Evolutionary conservation across 257 asterid species (phyloP), one percentile per base, ranked within the genome.

Genomic region (Linderniella brevidens): DNA sequence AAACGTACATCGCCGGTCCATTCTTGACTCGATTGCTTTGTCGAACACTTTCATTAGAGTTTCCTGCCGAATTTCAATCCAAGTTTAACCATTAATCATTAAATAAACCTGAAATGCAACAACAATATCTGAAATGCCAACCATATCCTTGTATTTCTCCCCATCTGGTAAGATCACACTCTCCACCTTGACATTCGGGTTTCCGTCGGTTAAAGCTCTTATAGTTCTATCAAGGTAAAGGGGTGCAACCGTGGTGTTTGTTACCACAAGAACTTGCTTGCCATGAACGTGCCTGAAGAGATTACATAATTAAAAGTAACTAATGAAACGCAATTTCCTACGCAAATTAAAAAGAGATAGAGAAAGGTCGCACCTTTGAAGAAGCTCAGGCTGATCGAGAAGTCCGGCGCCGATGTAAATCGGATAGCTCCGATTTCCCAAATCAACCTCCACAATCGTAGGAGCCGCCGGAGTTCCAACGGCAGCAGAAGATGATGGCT

Each of bases 401-500:
- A 90, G 88, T n/a, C 94, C 92, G 36, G 98, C 55, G 12, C 96
- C 98, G 13, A 90, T 90, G 60, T 90, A 90, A 71, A 85, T 90
- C 49, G 94, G 98, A 68, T 90, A 90, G 83, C 96, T 90, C 64
- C 94, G 94, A 59, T 69, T 52, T 12, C 98, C 96, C 77, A 90
- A 74, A 77, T 81, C 86, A 35, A 90, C 98, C 57, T 81, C 88
- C 4, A 90, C 98, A 58, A 64, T 53, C 1, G 85, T 58, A 48
- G 93, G 73, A 45, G 58, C 63, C 6, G 41, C 64, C 18, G 82
- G 58, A 42, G 3, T 25, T 25, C 32, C 32, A 25, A 25, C 32
- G 6, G 78, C 56, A 42, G 86, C 55, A 49, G 72, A 55, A 51
- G 69, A 41, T 61, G 65, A 7, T 67, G 65, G 48, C 59, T 63